Conservation (phyloP, 2,329 filamentous ascomycete genomes). For the Colletotrichum neosansevieriae region DNA sequence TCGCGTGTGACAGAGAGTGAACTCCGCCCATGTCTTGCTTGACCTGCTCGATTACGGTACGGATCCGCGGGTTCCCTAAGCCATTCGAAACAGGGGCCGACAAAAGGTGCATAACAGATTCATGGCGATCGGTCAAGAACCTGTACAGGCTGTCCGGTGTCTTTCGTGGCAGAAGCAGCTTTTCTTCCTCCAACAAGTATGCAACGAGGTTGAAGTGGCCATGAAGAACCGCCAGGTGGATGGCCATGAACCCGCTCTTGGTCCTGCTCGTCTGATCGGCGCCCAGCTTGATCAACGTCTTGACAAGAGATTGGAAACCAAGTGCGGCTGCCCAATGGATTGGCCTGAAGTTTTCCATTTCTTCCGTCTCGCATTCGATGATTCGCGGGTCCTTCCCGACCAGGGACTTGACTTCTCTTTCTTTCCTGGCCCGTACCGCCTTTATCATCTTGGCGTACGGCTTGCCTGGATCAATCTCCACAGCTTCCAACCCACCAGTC, state of each 20-base stretch:
- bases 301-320: neutral
- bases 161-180: neutral
- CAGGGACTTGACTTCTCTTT: neutral
- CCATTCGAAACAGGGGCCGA: neutral
- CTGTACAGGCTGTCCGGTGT: conserved; percentile 1
- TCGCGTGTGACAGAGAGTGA: conserved; percentile 2
- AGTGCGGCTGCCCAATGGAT: conserved; percentile 22
- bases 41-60: neutral
- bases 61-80: neutral
- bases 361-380: neutral
- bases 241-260: conserved; percentile 8
- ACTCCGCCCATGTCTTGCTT: neutral
- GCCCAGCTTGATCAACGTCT: conserved; percentile 10
- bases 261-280: neutral
- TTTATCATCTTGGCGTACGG: conserved; percentile 12
- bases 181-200: conserved; percentile 13
- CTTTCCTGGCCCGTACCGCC: neutral
- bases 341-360: conserved; percentile 19
- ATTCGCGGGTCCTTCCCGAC: neutral
- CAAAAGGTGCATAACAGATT: conserved; percentile 15
- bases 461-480: neutral
- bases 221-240: conserved; percentile 18
- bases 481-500: neutral
- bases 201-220: neutral
- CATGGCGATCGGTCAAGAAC: neutral